Base-by-base conservation (phyloP, 805 yeast species). In the Komagataella phaffii region DNA sequence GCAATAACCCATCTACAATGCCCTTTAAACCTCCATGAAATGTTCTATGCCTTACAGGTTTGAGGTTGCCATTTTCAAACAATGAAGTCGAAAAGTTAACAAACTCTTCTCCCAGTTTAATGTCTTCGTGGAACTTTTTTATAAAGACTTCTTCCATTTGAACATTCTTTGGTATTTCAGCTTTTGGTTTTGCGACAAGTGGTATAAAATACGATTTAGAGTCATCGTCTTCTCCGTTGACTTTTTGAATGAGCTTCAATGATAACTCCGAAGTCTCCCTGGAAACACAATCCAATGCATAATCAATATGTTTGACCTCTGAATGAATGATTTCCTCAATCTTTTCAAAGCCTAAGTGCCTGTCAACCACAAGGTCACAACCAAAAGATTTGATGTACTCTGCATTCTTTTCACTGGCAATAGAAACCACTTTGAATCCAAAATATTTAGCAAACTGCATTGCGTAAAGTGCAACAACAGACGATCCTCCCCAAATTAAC, bases 401-500 rank as follows among this genome's bases (percentile, higher is more conserved):
- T 30, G 52, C 51, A 51, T 64, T 58, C 3, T 51, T 50, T 6
- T 45, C 17, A 46, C 67, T 57, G 3, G 70, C 61, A 17, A 65
- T 50, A 7, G 61, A 55, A 17, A 73, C 60, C 21, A 73, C 72
- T 19, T 63, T 65, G 45, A 72, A 64, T 2, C 70, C 71, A 17
- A 70, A 65, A 30, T 68, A 56, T 50, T 61, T 71, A 1, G 76
- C 74, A 44, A 73, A 53, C 56, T 74, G 78, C 12, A 70, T 64
- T 10, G 68, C 58, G 54, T 70, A 73, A 5, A 72, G 59, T 0
- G 77, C 78, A 46, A 74, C 76, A 43, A 72, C 73, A 19, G 76
- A 70, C 4, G 74, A 67, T 3, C 75, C 78, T 44, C 78, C 78
- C 77, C 77, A 74, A n/a, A 74, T 62, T 5, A 71, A 52, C 10